Conservation (phyloP, 2,329 filamentous ascomycete genomes). For the Periconia sp. region DNA sequence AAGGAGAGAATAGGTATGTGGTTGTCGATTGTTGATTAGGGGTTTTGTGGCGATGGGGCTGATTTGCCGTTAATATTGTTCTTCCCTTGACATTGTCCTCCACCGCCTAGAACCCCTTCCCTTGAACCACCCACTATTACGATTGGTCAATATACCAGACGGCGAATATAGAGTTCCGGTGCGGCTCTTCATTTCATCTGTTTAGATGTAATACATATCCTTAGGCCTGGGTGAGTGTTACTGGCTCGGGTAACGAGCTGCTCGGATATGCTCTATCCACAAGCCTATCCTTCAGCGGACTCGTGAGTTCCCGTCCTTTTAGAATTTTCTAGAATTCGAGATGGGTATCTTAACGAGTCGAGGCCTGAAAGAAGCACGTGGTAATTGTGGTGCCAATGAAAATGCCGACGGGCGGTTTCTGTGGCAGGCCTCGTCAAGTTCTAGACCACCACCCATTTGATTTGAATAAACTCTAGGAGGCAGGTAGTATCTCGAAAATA, state of each 20-base stretch:
- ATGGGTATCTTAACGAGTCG: background rate
- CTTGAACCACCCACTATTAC: background rate
- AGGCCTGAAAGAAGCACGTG: background rate
- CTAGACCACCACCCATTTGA: background rate
- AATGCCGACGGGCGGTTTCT: background rate
- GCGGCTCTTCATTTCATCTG: background rate
- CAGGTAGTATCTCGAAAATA: too few species aligned
- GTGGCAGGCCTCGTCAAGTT: background rate
- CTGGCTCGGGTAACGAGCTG: too few species aligned
- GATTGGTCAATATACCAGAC: background rate
- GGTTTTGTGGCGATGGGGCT: constrained; percentile 1
- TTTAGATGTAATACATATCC: background rate
- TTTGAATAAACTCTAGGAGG: too few species aligned
- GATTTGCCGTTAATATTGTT: constrained; percentile 15
- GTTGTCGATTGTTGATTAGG: background rate
- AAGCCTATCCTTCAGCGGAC: background rate
- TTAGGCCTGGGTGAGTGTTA: too few species aligned
- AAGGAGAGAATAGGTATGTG: background rate
- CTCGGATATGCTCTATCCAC: too few species aligned
- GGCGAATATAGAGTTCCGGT: background rate
- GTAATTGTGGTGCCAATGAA: constrained; percentile 1
- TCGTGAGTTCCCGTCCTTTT: background rate
- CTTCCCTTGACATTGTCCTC: constrained; percentile 21
- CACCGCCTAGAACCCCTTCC: background rate
- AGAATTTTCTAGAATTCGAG: background rate